These are phyloP conservation scores for Podochytrium sp. DNA, from an alignment of 192 early-diverging fungal genomes.

Conservation along the genomic window DNA sequence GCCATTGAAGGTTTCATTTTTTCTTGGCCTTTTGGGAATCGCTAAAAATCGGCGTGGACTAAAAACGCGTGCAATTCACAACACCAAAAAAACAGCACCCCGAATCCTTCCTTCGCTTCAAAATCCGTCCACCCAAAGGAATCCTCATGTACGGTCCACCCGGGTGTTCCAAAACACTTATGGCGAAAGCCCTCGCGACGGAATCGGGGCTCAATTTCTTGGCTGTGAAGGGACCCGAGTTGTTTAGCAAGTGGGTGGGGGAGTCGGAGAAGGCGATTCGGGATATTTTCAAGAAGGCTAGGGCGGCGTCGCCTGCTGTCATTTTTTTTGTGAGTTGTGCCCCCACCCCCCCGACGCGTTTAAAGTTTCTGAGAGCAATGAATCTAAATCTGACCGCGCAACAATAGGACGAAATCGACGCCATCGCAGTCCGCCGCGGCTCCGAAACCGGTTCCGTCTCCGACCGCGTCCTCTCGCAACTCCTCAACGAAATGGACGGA, in stretches of 20 bases:
- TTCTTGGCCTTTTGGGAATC: background rate
- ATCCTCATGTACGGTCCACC: slow-evolving; percentile 98
- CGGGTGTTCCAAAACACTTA: slow-evolving; percentile 96
- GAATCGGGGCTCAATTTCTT: slow-evolving; percentile 97
- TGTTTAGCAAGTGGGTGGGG: slow-evolving; percentile 99
- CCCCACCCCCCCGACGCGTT: no score
- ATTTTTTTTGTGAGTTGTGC: slow-evolving; percentile 88
- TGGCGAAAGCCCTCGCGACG: slow-evolving; percentile 96
- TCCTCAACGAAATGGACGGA: slow-evolving; percentile 94
- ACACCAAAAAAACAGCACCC: slow-evolving; percentile 70
- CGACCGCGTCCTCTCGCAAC: slow-evolving; percentile 93
- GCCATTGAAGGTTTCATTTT: slow-evolving; percentile 77
- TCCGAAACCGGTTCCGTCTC: slow-evolving; percentile 80
- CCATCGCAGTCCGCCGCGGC: slow-evolving; percentile 82
- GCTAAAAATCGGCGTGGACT: no score
- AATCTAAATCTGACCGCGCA: background rate
- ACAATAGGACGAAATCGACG: slow-evolving; percentile 94
- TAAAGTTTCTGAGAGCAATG: no score
- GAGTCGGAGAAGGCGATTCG: slow-evolving; percentile 97
- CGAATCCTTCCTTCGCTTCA: slow-evolving; percentile 83
- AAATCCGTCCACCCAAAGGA: slow-evolving; percentile 95
- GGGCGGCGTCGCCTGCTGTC: slow-evolving; percentile 92
- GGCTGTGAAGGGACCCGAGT: slow-evolving; percentile 97
- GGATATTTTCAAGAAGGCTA: slow-evolving; percentile 92
- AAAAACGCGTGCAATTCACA: background rate